Evolutionary conservation across 495 filamentous ascomycete species (phyloP).

Genomic region (Talaromyces proteolyticus): DNA sequence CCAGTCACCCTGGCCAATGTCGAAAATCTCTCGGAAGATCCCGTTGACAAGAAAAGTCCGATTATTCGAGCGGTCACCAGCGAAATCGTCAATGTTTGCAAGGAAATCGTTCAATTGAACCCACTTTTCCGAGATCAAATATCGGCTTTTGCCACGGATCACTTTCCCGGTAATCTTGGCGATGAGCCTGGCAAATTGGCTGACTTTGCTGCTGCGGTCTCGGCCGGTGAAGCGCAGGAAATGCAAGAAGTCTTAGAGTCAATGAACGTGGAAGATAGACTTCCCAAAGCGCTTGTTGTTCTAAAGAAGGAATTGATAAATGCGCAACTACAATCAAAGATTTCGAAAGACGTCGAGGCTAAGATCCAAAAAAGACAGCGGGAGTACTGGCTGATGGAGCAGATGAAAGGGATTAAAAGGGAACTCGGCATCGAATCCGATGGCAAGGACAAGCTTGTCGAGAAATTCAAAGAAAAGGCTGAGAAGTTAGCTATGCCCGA

Average conservation of each 20-base stretch:
- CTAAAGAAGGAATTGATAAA: slow-evolving; percentile 98
- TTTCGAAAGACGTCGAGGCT: slow-evolving; percentile 94
- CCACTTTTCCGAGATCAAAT: slow-evolving; percentile 97
- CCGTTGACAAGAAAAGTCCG: slow-evolving; percentile 80
- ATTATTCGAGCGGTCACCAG: slow-evolving; percentile 86
- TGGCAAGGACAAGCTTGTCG: slow-evolving; percentile 95
- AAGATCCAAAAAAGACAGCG: slow-evolving; percentile 98
- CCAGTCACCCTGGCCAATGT: slow-evolving; percentile 90
- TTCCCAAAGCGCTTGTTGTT: slow-evolving; percentile 84
- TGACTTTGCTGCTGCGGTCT: slow-evolving; percentile 95
- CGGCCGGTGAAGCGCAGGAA: slow-evolving; percentile 81
- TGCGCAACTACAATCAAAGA: slow-evolving; percentile 93
- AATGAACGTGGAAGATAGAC: slow-evolving; percentile 81
- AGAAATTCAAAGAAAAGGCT: slow-evolving; percentile 94
- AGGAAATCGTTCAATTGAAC: slow-evolving; percentile 90
- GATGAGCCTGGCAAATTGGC: slow-evolving; percentile 92
- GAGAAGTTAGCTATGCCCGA: slow-evolving; percentile 95
- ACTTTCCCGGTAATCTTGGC: slow-evolving; percentile 88
- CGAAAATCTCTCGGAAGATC: slow-evolving; percentile 84
- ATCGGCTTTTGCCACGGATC: slow-evolving; percentile 90
- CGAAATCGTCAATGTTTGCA: slow-evolving; percentile 98
- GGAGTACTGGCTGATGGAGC: slow-evolving; percentile 98
- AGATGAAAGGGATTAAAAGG: slow-evolving; percentile 97
- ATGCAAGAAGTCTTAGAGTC: slow-evolving; percentile 90
- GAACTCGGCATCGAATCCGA: slow-evolving; percentile 96